Evolutionary conservation across 345 rosid genomes (phyloP), one percentile per base, ranked within the genome.

Genomic region (Eucalyptus curtisii): DNA sequence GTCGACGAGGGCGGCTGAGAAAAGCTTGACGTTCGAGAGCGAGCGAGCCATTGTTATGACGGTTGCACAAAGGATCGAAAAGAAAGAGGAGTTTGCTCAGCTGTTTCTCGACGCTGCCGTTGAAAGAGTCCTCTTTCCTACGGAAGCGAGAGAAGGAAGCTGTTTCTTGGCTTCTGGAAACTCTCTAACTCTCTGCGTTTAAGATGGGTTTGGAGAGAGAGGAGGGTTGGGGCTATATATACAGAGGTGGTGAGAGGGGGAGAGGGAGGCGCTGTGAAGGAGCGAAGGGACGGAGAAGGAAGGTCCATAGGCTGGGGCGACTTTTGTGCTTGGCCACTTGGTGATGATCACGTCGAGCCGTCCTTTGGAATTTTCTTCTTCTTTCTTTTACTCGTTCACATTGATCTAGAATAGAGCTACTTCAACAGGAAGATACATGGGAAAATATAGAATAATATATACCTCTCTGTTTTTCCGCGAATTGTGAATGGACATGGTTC

Each of bases 1-100:
- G 42, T 93, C 91, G 59, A 71, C 88, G 86, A 91, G 87, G 59
- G 89, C 40, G 64, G 91, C 87, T 15, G 94, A 94, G 91, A 93
- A 84, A 88, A 93, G 86, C 93, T 89, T 94, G 49, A 64, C 94
- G 91, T 87, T 91, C 53, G 92, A 90, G 91, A 92, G 52, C 86
- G 94, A 94, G 85, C 92, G 92, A 89, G 95, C 94, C 95, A 94
- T 94, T 87, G 88, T 8, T 11, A 48, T 3, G 12, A 24, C 27
- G 22, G 30, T 2, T 64, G 45, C 49, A 19, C 33, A 5, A 30
- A 48, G 25, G 30, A 49, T 49, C 33, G 86, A 4, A 85, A 37
- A 27, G 8, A 81, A 27, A 48, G 86, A 85, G 40, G 40, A 37
- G 37, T 52, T 85, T 3, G 31, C 15, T 33, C 87, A 20, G 82